Conservation (phyloP, 1,139 yeast genomes). For the Taiozyma sp. region DNA sequence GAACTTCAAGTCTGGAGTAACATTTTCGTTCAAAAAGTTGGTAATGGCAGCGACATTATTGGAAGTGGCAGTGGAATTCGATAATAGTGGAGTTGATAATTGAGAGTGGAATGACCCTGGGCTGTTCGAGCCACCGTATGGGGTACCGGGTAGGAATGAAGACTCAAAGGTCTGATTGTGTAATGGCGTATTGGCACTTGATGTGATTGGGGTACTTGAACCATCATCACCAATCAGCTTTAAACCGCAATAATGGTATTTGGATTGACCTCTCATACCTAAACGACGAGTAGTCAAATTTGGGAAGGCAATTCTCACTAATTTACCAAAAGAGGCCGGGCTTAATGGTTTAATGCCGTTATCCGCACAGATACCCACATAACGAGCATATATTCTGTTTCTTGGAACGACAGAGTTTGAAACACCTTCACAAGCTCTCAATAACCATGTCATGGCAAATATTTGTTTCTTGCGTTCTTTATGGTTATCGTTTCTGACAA, state of each 20-base stretch:
- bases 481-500: slow-evolving; percentile 16
- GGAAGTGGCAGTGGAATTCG: slow-evolving; percentile 12
- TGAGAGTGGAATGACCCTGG: slow-evolving; percentile 23
- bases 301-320: slow-evolving; percentile 72
- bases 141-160: slow-evolving; percentile 27
- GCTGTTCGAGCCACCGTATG: slow-evolving; percentile 26
- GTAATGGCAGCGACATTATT: slow-evolving; percentile 9
- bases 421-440: slow-evolving; percentile 59
- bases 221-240: slow-evolving; percentile 48
- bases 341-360: slow-evolving; percentile 64
- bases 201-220: slow-evolving; percentile 13
- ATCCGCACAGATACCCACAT: slow-evolving; percentile 68
- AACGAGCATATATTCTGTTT: slow-evolving; percentile 74
- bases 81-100: slow-evolving; percentile 21
- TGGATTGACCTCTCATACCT: slow-evolving; percentile 86
- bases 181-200: slow-evolving; percentile 20
- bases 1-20: slow-evolving; percentile 28
- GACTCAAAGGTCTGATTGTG: slow-evolving; percentile 20
- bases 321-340: slow-evolving; percentile 85
- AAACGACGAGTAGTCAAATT: slow-evolving; percentile 72
- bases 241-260: slow-evolving; percentile 88
- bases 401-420: slow-evolving; percentile 78
- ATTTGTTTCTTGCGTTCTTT: slow-evolving; percentile 69
- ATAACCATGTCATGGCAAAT: slow-evolving; percentile 78
- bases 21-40: slow-evolving; percentile 16